Base-by-base conservation (phyloP, 495 filamentous ascomycete species). In the Daldinia vernicosa region DNA sequence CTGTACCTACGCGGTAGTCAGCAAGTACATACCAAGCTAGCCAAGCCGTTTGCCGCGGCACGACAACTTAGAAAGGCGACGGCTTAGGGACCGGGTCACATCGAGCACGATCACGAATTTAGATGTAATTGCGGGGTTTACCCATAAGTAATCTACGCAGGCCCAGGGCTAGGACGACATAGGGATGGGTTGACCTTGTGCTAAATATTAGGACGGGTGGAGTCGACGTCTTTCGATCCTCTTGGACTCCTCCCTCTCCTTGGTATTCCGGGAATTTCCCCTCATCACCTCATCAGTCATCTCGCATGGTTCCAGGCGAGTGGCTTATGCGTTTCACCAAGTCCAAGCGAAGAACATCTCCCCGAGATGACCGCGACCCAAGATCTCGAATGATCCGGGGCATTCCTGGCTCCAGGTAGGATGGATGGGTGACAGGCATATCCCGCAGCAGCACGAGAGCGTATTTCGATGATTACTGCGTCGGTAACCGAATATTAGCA, bases 41-140 rank as follows among this genome's bases (percentile, higher is more conserved):
- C 37, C 32, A 24, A 59, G 52, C 14, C n/a, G 24, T 26, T 59
- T 40, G 50, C 59, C 52, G 60, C 58, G 53, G 59, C 53, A 59
- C 33, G 50, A 65, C 39, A 47, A 39, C 66, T 66, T 40, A 52
- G 56, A 63, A 73, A 59, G 70, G 61, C 33, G 40, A 61, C 22
- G 30, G 30, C 17, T 6, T 50, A 62, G 33, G 45, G 47, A 52
- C 57, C 55, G 35, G 62, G 66, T 63, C 63, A 54, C 61, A 53
- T 69, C 30, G 61, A 65, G 52, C 51, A 66, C 43, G 69, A 73
- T 63, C 70, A 69, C 62, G 68, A 70, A 70, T 65, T 58, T 60
- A 60, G 66, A 69, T 69, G 60, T 14, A 66, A 63, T 69, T 69
- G 70, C 70, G 70, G 66, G 70, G 70, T 52, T 60, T 61, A 64